phyloP scores from a whole-genome alignment of 2,329 filamentous ascomycete species.

The Juglanconis juglandina region DNA sequence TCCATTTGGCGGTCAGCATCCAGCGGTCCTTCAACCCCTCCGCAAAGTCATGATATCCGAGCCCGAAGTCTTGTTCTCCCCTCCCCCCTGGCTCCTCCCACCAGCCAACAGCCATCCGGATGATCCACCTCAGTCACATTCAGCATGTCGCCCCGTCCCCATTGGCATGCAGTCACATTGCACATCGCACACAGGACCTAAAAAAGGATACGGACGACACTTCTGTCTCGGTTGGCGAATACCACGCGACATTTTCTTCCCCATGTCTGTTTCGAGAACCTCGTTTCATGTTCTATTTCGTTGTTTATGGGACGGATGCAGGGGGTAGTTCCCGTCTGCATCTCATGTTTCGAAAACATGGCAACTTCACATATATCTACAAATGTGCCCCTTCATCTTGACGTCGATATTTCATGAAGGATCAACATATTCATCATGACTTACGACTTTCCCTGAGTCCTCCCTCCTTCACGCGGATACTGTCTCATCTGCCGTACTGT shows the following conservation, averaged over 20 bases:
- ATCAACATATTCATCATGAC: not conserved
- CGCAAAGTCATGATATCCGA: not conserved
- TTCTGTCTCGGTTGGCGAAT: not conserved
- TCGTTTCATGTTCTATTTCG: slow-evolving; percentile 21
- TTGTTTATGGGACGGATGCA: slow-evolving; percentile 17
- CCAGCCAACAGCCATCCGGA: not conserved
- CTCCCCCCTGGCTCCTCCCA: not conserved
- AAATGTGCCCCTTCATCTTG: not conserved
- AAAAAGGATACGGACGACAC: slow-evolving; percentile 3
- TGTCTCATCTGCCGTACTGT: not conserved
- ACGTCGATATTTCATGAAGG: not conserved
- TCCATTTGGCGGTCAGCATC: not conserved
- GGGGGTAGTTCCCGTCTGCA: slow-evolving; percentile 6
- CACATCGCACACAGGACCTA: slow-evolving; percentile 12
- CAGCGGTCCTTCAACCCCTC: not conserved
- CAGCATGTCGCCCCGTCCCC: not conserved
- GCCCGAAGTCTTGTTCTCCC: not conserved
- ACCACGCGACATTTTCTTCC: not conserved
- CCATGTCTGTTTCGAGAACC: slow-evolving; percentile 21
- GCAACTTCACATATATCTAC: slow-evolving; percentile 1
- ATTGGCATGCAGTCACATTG: not conserved
- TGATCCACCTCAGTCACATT: not conserved
- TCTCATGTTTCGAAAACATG: slow-evolving; percentile 5
- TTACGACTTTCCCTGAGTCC: not conserved
- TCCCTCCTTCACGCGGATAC: not conserved